Evolutionary conservation across 179 eudicot genomes (phyloP), one percentile per base, ranked within the genome.

Genomic region (Monotropa hypopitys): DNA sequence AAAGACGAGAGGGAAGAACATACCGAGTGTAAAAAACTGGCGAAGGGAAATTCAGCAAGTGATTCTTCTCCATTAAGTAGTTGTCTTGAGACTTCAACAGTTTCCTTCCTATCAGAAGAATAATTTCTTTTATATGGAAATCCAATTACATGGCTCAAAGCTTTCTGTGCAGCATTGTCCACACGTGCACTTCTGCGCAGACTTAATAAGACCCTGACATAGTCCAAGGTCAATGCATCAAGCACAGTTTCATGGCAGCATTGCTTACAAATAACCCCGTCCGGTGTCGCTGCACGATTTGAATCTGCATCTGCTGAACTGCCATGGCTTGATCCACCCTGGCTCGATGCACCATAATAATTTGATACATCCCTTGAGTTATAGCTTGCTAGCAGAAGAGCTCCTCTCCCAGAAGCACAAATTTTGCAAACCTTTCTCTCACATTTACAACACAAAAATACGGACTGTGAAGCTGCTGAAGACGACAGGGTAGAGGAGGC

Each of bases 391-490:
- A 90, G 92, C 71, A 94, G 75, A 82, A 92, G 88, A 67, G 97
- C 97, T 80, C 98, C 98, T 83, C 81, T 91, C 77, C 98, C 98
- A 70, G 94, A 96, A 87, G 92, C 91, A 83, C 98, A 94, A 75
- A 85, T 78, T 86, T 84, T 88, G 77, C 98, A 94, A 80, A 89
- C 98, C 85, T 86, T 86, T 81, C 90, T 86, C 76, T 80, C 81
- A 80, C 98, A 94, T 77, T 91, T 86, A 79, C 89, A 86, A 77
- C 98, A 94, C 76, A 80, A 20, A 68, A 88, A 85, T 61, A 83
- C 23, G 57, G 87, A 81, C 72, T 83, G 78, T 21, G 92, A 80
- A 76, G 85, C 43, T 20, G 79, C 84, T 3, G 81, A 62, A 81
- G 89, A 73, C 65, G 84, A 69, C 70, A 66, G 61, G 15, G 30